Percentiles rank a stretch among this genome's conserved stretches.
Conservation (phyloP, 2,329 filamentous ascomycete genomes). For the Exophiala sp. region DNA sequence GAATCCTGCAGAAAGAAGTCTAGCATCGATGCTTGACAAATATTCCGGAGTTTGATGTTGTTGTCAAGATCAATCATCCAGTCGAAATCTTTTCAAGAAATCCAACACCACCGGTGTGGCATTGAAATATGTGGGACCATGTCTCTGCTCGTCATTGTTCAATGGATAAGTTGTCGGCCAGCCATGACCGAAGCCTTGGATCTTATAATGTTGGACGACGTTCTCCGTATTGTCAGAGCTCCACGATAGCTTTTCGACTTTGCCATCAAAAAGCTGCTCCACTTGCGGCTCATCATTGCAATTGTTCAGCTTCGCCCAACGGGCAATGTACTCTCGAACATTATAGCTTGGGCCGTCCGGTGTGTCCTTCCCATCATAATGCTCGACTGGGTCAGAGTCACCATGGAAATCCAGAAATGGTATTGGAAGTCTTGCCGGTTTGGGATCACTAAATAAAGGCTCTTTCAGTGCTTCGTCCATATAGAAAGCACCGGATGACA, state of each 20-base stretch:
- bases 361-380: conserved; percentile 30
- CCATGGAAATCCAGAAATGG: conserved; percentile 44
- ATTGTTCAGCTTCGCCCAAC: conserved; percentile 2
- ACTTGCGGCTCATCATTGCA: neutral
- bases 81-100: neutral
- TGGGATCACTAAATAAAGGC: conserved; percentile 24
- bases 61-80: neutral
- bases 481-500: conserved; percentile 49
- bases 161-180: neutral
- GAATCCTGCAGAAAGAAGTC: too few species aligned
- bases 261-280: neutral
- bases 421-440: conserved; percentile 29
- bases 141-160: neutral
- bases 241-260: conserved; percentile 1
- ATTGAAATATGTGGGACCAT: conserved; percentile 1
- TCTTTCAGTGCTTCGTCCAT: conserved; percentile 21
- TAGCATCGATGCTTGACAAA: too few species aligned
- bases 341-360: conserved; percentile 23
- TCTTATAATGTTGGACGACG: neutral
- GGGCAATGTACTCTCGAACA: neutral
- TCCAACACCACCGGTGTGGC: neutral
- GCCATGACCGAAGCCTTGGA: neutral
- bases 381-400: conserved; percentile 24
- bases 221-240: neutral
- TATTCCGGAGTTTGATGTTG: neutral